Evolutionary conservation across 768 basidiomycete species (phyloP).

Genomic region (Lactarius akahatsu): DNA sequence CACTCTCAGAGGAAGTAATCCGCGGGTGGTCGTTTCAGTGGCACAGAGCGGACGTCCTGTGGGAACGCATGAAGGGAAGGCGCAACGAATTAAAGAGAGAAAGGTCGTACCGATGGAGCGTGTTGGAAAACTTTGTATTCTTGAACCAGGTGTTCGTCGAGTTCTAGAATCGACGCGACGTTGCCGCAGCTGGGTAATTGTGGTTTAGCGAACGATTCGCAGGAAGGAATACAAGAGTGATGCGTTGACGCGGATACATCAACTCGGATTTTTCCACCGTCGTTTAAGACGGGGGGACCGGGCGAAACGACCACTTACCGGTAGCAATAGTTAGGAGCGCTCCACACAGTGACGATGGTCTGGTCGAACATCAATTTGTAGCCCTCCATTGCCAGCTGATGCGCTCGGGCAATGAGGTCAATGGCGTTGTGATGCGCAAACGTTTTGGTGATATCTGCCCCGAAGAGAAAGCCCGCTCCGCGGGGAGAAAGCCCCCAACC

Average conservation of each 20-base stretch:
- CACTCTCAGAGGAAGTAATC: conserved; percentile 72
- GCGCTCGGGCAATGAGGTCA: conserved; percentile 93
- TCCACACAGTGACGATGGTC: conserved; percentile 97
- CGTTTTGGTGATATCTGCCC: conserved; percentile 83
- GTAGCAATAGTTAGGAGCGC: conserved; percentile 98
- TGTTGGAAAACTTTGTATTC: conserved; percentile 96
- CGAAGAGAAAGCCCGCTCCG: conserved; percentile 95
- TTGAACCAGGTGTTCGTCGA: conserved; percentile 90
- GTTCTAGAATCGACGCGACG: conserved; percentile 89
- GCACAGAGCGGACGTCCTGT: conserved; percentile 79
- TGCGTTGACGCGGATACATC: background rate
- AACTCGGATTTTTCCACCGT: background rate
- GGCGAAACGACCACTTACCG: conserved; percentile 54
- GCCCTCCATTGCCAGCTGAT: conserved; percentile 98
- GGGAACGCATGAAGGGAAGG: background rate
- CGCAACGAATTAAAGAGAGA: background rate
- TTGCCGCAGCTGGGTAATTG: conserved; percentile 75
- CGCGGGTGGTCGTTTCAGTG: conserved; percentile 80
- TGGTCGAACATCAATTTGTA: conserved; percentile 97
- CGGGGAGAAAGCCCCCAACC: conserved; percentile 98
- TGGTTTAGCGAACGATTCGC: conserved; percentile 5
- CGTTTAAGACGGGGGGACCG: conserved; percentile 8
- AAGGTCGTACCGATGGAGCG: conserved; percentile 70
- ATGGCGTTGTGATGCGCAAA: conserved; percentile 92
- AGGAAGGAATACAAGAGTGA: background rate